phyloP scores from a whole-genome alignment of 441 rosid genomes.

The Gossypium schwendimanii region DNA sequence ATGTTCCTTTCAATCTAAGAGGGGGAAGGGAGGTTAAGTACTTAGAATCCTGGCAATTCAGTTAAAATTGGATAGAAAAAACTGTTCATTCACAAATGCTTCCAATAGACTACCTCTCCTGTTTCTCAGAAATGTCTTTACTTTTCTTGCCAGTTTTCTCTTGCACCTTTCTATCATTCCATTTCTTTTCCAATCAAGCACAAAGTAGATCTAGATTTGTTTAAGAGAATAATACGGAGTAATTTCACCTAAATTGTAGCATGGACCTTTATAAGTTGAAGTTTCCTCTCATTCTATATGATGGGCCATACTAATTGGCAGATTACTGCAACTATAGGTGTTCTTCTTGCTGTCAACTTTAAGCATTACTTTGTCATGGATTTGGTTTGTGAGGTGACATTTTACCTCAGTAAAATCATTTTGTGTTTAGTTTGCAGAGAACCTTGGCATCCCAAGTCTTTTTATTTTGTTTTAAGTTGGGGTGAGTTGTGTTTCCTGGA shows the following conservation, averaged over 20 bases:
- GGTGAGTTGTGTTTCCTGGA: not conserved
- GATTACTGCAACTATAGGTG: not conserved
- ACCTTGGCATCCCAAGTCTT: not conserved
- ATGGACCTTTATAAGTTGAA: not conserved
- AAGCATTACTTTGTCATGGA: slow-evolving; percentile 1
- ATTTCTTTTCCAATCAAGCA: not conserved
- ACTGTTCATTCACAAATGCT: not conserved
- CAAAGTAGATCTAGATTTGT: not conserved
- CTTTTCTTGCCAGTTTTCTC: not conserved
- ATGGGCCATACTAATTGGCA: not conserved
- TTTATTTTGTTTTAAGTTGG: not conserved
- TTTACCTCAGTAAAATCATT: not conserved
- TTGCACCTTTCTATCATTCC: not conserved
- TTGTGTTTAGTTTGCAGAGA: not conserved
- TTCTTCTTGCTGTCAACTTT: not conserved
- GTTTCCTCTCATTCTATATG: not conserved
- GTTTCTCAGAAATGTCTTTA: not conserved
- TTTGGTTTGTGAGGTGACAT: slow-evolving; percentile 2
- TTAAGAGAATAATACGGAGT: not conserved
- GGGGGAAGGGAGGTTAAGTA: not conserved
- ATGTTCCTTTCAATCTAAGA: slow-evolving; percentile 5
- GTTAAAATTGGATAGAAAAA: not conserved
- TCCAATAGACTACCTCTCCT: not conserved
- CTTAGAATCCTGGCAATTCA: not conserved
- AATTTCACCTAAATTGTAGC: not conserved